Evolutionary conservation across 768 basidiomycete species (phyloP).

Genomic region (Podaxis sp.): DNA sequence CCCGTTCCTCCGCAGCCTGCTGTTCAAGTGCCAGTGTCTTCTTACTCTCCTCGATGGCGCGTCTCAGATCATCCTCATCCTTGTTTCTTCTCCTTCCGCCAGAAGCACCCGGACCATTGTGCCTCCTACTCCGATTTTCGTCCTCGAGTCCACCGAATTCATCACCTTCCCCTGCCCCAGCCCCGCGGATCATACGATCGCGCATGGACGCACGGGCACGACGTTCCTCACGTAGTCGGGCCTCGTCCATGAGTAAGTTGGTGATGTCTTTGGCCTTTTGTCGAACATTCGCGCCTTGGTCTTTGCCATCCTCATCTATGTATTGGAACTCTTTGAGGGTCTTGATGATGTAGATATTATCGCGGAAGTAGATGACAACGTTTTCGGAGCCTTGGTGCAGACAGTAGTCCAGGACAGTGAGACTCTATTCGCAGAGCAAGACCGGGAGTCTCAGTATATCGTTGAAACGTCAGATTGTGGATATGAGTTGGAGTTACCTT

Average conservation of each 20-base stretch:
- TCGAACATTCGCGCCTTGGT: constrained; percentile 97
- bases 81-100: constrained; percentile 35
- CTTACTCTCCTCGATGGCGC: constrained; percentile 92
- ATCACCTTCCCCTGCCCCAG: constrained; percentile 35
- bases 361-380: constrained; percentile 96
- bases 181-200: constrained; percentile 84
- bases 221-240: constrained; percentile 83
- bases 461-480: constrained; percentile 4
- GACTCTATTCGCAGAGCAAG: constrained; percentile 46
- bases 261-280: constrained; percentile 99
- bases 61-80: constrained; percentile 82
- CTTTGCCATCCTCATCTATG: constrained; percentile 92
- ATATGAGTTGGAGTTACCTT: constrained; percentile 53
- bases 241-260: constrained; percentile 85
- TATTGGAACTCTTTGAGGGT: constrained; percentile 99
- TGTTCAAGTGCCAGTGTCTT: constrained; percentile 69
- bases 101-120: constrained; percentile 16
- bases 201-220: constrained; percentile 86
- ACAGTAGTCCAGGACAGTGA: constrained; percentile 94
- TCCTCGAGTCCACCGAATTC: constrained; percentile 30
- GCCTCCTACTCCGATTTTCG: constrained; percentile 43
- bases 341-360: constrained; percentile 97
- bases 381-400: constrained; percentile 97
- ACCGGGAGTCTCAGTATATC: not conserved
- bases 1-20: constrained; percentile 74